A percentile compares a stretch with the other conserved stretches of the same genome.
These are phyloP conservation scores for Martiniozyma asiatica DNA, from an alignment of 1,139 yeast species.

Conservation along the genomic window DNA sequence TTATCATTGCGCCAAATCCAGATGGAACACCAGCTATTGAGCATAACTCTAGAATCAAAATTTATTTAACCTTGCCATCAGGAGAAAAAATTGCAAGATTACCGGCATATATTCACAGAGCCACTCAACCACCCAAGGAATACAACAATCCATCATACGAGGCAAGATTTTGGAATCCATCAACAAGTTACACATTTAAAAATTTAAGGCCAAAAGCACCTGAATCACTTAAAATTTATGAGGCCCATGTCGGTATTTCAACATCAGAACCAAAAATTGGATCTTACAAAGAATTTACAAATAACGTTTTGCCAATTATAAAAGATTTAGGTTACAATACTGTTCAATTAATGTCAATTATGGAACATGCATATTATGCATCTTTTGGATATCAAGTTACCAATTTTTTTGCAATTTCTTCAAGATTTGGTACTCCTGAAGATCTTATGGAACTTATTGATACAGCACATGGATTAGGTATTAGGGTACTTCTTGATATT, in stretches of 20 bases:
- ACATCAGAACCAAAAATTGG: slow-evolving; percentile 82
- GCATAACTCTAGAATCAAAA: slow-evolving; percentile 72
- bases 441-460: slow-evolving; percentile 85
- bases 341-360: slow-evolving; percentile 91
- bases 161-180: slow-evolving; percentile 89
- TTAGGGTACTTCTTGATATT: slow-evolving; percentile 77
- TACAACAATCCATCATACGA: slow-evolving; percentile 55
- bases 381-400: slow-evolving; percentile 95
- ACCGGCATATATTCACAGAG: slow-evolving; percentile 84
- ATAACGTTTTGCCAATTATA: slow-evolving; percentile 72
- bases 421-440: slow-evolving; percentile 90
- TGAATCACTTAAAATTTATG: slow-evolving; percentile 68
- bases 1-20: slow-evolving; percentile 38
- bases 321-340: slow-evolving; percentile 81
- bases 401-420: slow-evolving; percentile 78
- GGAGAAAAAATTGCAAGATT: slow-evolving; percentile 69
- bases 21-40: slow-evolving; percentile 56
- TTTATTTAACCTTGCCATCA: slow-evolving; percentile 49
- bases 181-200: slow-evolving; percentile 44
- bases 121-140: slow-evolving; percentile 53
- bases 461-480: slow-evolving; percentile 81
- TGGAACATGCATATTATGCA: slow-evolving; percentile 98
- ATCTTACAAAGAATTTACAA: slow-evolving; percentile 72
- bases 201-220: slow-evolving; percentile 48
- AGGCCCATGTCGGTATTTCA: slow-evolving; percentile 93